Conservation (phyloP, 352 stramenopile genomes). For the Achlya hypogyna region DNA sequence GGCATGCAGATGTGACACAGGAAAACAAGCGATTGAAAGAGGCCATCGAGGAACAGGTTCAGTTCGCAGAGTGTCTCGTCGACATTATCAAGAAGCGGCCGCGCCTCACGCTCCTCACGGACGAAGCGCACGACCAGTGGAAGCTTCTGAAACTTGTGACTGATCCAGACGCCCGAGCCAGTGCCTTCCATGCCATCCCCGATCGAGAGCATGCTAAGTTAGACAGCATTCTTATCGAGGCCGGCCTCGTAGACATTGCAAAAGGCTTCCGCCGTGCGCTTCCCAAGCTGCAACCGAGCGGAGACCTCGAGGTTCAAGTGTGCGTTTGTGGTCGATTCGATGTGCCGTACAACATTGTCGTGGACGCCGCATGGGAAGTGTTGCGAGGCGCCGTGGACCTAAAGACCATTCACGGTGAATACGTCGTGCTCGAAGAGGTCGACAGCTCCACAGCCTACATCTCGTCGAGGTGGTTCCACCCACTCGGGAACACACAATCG, state of each 20-base stretch:
- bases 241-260: not conserved
- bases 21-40: not conserved
- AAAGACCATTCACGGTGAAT: not conserved
- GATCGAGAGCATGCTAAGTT: not conserved
- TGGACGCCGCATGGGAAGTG: not conserved
- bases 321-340: not conserved
- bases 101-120: not conserved
- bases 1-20: not conserved
- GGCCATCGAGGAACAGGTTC: not conserved
- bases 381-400: not conserved
- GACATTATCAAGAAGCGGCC: not conserved
- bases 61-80: conserved; percentile 3
- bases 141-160: not conserved
- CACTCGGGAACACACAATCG: not conserved
- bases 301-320: not conserved
- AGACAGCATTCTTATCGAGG: conserved; percentile 4
- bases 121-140: not conserved
- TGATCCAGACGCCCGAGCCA: not conserved
- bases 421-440: not conserved
- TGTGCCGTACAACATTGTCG: not conserved
- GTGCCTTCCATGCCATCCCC: not conserved
- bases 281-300: not conserved
- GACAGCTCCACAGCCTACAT: not conserved
- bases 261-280: not conserved
- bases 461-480: not conserved